phyloP scores from a whole-genome alignment of 2,329 filamentous ascomycete species.

The Pleoardoris graminearum region DNA sequence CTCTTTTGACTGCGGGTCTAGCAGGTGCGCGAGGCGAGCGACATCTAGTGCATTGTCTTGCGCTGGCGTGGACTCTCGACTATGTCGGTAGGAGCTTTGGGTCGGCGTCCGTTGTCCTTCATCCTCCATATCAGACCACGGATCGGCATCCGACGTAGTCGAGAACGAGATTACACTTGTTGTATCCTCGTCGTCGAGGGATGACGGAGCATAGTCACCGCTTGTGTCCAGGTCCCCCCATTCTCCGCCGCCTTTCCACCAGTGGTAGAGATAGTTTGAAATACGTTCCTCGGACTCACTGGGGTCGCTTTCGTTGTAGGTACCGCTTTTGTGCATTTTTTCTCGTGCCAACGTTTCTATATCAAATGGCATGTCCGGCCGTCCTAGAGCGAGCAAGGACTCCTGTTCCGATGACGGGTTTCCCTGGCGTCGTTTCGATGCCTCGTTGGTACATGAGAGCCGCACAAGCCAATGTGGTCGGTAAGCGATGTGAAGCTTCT shows the following conservation, averaged over 20 bases:
- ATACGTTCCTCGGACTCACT: conserved; percentile 64
- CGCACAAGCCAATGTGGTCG: conserved; percentile 67
- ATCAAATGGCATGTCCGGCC: conserved; percentile 58
- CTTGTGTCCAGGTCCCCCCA: conserved; percentile 83
- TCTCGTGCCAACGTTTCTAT: conserved; percentile 78
- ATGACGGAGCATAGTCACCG: conserved; percentile 70
- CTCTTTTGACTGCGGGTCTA: conserved; percentile 77
- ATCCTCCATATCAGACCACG: conserved; percentile 49
- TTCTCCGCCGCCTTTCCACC: conserved; percentile 82
- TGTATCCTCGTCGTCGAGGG: conserved; percentile 66
- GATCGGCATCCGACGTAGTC: conserved; percentile 52
- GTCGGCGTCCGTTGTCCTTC: conserved; percentile 72
- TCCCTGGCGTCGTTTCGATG: conserved; percentile 19
- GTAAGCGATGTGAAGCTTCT: conserved; percentile 62
- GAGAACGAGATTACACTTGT: conserved; percentile 78
- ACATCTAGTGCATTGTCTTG: conserved; percentile 57
- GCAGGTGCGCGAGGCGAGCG: conserved; percentile 72
- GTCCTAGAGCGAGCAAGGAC: conserved; percentile 30
- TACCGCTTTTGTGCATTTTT: conserved; percentile 52
- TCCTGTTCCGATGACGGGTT: neutral
- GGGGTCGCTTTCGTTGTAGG: conserved; percentile 25
- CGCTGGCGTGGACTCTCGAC: conserved; percentile 60
- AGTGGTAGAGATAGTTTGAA: conserved; percentile 75
- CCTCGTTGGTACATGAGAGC: conserved; percentile 43
- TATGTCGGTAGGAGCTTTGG: conserved; percentile 59